Conservation (phyloP, 495 filamentous ascomycete genomes). For the Clavariopsis aquatica region DNA sequence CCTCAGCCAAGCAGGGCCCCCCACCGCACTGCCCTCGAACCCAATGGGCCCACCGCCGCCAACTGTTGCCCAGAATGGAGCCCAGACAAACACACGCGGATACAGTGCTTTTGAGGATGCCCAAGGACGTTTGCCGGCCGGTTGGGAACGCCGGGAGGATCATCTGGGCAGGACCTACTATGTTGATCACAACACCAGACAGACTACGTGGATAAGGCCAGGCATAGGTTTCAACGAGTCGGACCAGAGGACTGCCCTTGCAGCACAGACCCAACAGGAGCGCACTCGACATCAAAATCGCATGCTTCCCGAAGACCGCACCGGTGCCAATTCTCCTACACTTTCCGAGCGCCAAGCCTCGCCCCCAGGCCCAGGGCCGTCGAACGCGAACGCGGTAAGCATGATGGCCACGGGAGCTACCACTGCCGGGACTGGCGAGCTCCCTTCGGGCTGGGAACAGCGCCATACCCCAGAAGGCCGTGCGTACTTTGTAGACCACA, state of each 20-base stretch:
- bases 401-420: conserved; percentile 96
- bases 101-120: conserved; percentile 94
- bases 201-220: conserved; percentile 93
- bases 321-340: conserved; percentile 89
- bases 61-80: conserved; percentile 49
- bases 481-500: conserved; percentile 98
- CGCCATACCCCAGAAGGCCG: conserved; percentile 91
- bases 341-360: conserved; percentile 64
- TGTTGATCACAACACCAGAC: conserved; percentile 95
- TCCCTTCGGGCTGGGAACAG: conserved; percentile 95
- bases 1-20: conserved; percentile 44
- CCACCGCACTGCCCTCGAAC: conserved; percentile 34
- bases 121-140: conserved; percentile 85
- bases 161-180: conserved; percentile 98
- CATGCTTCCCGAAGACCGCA: conserved; percentile 93
- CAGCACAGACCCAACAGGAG: conserved; percentile 87
- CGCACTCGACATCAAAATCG: conserved; percentile 91
- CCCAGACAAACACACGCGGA: conserved; percentile 43
- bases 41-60: conserved; percentile 37
- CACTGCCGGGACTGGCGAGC: conserved; percentile 90
- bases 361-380: conserved; percentile 41
- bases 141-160: conserved; percentile 96
- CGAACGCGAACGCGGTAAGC: conserved; percentile 63
- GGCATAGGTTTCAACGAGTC: conserved; percentile 77
- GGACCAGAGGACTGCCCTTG: conserved; percentile 73